These are phyloP conservation scores for Ogataea polymorpha DNA, from an alignment of 805 yeast genomes.

Conservation along the genomic window DNA sequence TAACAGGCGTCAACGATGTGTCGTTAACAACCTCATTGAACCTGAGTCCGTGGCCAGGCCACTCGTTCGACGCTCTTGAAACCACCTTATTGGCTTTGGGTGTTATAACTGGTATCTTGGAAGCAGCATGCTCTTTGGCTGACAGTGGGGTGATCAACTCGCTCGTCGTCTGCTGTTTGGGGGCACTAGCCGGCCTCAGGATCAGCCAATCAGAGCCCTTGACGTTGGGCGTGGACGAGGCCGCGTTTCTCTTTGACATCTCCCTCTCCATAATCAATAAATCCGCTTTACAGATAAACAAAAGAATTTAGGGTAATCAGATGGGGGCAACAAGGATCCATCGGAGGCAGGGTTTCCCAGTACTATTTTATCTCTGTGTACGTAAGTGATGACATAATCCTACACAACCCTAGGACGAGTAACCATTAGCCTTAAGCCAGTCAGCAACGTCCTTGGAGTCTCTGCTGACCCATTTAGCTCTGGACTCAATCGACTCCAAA, in stretches of 20 bases:
- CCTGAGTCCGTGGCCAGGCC: constrained; percentile 10
- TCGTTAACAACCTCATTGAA: constrained; percentile 14
- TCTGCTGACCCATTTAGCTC: constrained; percentile 52
- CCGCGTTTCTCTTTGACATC: not conserved
- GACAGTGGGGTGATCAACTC: constrained; percentile 14
- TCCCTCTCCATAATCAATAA: not conserved
- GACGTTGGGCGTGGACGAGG: not conserved
- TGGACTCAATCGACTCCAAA: constrained; percentile 52
- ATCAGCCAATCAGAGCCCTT: not conserved
- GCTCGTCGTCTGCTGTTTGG: not conserved
- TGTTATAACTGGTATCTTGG: constrained; percentile 14
- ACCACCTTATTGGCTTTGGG: constrained; percentile 21
- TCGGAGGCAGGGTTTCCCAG: not conserved
- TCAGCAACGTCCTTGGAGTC: constrained; percentile 43
- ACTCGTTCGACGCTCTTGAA: constrained; percentile 11
- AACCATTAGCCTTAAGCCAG: constrained; percentile 40
- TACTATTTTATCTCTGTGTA: not conserved
- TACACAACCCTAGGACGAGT: constrained; percentile 9
- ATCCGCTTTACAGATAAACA: not conserved
- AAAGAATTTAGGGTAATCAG: not conserved
- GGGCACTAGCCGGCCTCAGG: constrained; percentile 1
- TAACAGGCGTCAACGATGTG: constrained; percentile 15
- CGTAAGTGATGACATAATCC: constrained; percentile 1
- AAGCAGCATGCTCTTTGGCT: constrained; percentile 1
- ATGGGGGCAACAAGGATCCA: constrained; percentile 1